Percentiles rank a stretch among this genome's conserved stretches.
phyloP scores from a whole-genome alignment of 2,329 filamentous ascomycete species.

The Fusarium circinatum region DNA sequence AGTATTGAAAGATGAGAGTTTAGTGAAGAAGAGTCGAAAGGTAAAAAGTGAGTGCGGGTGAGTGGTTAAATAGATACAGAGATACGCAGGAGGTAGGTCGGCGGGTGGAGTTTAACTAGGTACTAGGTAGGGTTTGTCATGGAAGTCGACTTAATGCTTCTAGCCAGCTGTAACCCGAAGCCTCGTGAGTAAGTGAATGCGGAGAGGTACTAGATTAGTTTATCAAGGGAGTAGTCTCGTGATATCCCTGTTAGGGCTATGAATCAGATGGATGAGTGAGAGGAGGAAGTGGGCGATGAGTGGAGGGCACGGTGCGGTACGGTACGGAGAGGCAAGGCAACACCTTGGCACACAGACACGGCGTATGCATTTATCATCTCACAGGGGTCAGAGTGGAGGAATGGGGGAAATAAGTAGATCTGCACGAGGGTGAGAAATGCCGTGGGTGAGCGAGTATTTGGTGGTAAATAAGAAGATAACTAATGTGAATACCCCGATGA shows the following conservation, averaged over 20 bases:
- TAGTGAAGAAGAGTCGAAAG: neutral
- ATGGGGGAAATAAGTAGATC: slow-evolving; percentile 24
- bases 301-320: neutral
- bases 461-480: slow-evolving; percentile 23
- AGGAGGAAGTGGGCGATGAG: neutral
- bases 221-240: slow-evolving; percentile 7
- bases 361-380: neutral
- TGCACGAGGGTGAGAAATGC: slow-evolving; percentile 18
- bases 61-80: slow-evolving; percentile 21
- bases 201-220: slow-evolving; percentile 21
- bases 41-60: neutral
- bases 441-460: slow-evolving; percentile 9
- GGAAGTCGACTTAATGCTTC: slow-evolving; percentile 15
- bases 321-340: slow-evolving; percentile 11
- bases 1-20: neutral
- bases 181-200: slow-evolving; percentile 25
- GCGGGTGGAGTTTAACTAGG: neutral
- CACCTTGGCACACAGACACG: slow-evolving; percentile 5
- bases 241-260: slow-evolving; percentile 25
- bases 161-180: slow-evolving; percentile 14
- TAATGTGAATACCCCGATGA: slow-evolving; percentile 28
- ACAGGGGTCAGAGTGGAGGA: slow-evolving; percentile 20
- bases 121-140: neutral
- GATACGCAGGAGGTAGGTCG: neutral
- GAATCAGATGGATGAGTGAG: slow-evolving; percentile 20